These are phyloP conservation scores for Rosellinia necatrix DNA, from an alignment of 2,329 filamentous ascomycete species.

Conservation along the genomic window DNA sequence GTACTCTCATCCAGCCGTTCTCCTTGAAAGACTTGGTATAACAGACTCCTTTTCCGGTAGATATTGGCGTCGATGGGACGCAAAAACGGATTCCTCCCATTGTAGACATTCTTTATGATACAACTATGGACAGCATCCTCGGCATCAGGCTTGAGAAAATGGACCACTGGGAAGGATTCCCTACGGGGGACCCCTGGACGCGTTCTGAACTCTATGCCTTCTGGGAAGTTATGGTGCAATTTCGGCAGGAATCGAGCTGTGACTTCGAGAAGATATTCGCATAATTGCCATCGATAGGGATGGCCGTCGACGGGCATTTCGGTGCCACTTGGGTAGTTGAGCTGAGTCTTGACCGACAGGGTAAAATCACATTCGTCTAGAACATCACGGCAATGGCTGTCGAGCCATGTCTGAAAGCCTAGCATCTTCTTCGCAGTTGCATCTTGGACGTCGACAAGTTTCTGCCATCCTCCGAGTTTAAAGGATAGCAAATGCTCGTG, in stretches of 20 bases:
- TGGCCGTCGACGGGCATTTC: conserved; percentile 56
- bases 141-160: conserved; percentile 55
- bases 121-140: conserved; percentile 49
- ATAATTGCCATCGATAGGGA: conserved; percentile 55
- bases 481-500: conserved; percentile 70
- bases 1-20: too few relatives aligned
- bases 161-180: conserved; percentile 58
- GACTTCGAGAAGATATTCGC: conserved; percentile 47
- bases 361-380: conserved; percentile 68
- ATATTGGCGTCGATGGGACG: too few relatives aligned
- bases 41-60: too few relatives aligned
- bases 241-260: conserved; percentile 44
- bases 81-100: too few relatives aligned
- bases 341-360: conserved; percentile 56
- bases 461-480: conserved; percentile 64
- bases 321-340: conserved; percentile 60
- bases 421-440: conserved; percentile 54
- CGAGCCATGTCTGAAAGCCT: conserved; percentile 55
- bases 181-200: conserved; percentile 39
- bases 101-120: conserved; percentile 50
- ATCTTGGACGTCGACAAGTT: conserved; percentile 52
- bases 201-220: conserved; percentile 50
- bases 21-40: too few relatives aligned
- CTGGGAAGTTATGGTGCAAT: conserved; percentile 46
- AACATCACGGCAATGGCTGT: conserved; percentile 58